Evolutionary conservation across 164 flowering plant species (phyloP).

Genomic region (Kalanchoe fedtschenkoi): DNA sequence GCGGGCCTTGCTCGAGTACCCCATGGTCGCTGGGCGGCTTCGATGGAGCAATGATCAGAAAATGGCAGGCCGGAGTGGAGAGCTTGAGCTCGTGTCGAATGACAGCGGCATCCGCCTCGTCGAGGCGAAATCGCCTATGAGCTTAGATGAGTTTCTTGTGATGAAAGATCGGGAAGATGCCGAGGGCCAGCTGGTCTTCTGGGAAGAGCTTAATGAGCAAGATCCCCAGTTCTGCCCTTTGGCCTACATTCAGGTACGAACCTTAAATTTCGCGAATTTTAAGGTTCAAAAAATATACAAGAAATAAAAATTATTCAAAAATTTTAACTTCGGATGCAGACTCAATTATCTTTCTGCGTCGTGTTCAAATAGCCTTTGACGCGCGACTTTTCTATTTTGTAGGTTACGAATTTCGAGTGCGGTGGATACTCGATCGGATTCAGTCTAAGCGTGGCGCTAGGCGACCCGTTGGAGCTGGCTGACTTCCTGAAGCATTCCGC

Average conservation of each 20-base stretch:
- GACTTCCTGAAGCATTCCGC: constrained; percentile 2
- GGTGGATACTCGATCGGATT: constrained; percentile 5
- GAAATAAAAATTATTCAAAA: no score
- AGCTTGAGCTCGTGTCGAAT: constrained; percentile 3
- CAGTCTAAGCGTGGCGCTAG: background rate
- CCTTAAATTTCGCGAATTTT: no score
- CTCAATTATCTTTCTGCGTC: no score
- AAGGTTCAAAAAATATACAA: no score
- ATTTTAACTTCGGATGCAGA: no score
- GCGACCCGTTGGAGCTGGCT: background rate
- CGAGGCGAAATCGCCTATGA: constrained; percentile 1
- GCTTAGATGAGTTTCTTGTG: constrained; percentile 4
- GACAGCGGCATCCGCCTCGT: constrained; percentile 5
- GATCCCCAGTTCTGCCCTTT: constrained; percentile 6
- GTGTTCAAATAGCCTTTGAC: no score
- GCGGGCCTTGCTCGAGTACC: constrained; percentile 2
- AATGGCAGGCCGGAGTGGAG: background rate
- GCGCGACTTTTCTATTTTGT: background rate
- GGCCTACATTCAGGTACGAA: constrained; percentile 5
- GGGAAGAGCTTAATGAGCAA: constrained; percentile 4
- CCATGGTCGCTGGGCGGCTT: constrained; percentile 5
- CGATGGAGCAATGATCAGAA: background rate
- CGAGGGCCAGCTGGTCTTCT: constrained; percentile 4
- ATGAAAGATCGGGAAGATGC: background rate
- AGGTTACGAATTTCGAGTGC: constrained; percentile 6